A percentile compares a stretch with the other conserved stretches of the same genome.
phyloP scores from a whole-genome alignment of 2,329 filamentous ascomycete genomes.

The Aspergillus glaucus region DNA sequence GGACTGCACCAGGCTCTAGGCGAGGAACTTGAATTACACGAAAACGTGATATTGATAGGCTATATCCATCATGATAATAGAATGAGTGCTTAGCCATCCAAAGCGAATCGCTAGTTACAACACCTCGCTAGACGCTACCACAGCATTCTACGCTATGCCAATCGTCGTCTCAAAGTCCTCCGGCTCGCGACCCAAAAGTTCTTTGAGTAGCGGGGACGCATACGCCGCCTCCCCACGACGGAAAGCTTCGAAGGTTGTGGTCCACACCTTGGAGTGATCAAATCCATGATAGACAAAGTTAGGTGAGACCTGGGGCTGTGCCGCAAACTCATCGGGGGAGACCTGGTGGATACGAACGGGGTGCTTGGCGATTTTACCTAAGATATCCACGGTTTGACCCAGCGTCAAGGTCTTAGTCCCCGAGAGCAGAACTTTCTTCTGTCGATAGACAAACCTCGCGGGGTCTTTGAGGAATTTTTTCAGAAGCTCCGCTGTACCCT shows the following conservation, averaged over 20 bases:
- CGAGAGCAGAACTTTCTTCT: slow-evolving; percentile 20
- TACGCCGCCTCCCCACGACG: slow-evolving; percentile 32
- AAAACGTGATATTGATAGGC: no score
- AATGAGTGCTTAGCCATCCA: no score
- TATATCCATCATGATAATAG: no score
- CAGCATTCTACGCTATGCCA: no score
- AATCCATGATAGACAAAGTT: slow-evolving; percentile 18
- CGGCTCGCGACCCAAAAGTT: slow-evolving; percentile 33
- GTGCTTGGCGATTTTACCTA: slow-evolving; percentile 12
- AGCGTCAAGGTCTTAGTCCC: slow-evolving; percentile 19
- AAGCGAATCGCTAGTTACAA: no score
- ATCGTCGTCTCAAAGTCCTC: slow-evolving; percentile 28
- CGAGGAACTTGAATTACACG: no score
- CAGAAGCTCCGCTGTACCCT: slow-evolving; percentile 44
- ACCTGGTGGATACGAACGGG: slow-evolving; percentile 23
- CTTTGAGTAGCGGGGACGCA: slow-evolving; percentile 28
- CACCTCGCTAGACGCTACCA: no score
- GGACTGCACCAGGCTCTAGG: no score
- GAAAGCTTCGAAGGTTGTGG: slow-evolving; percentile 39
- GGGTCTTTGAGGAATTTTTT: slow-evolving; percentile 25
- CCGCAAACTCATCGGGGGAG: slow-evolving; percentile 31
- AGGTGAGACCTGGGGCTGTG: slow-evolving; percentile 27
- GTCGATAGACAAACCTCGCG: slow-evolving; percentile 7
- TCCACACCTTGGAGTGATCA: slow-evolving; percentile 32
- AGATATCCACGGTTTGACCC: slow-evolving; percentile 17